Evolutionary conservation across 2,329 filamentous ascomycete genomes (phyloP).

Genomic region (Pseudogymnoascus sp.): DNA sequence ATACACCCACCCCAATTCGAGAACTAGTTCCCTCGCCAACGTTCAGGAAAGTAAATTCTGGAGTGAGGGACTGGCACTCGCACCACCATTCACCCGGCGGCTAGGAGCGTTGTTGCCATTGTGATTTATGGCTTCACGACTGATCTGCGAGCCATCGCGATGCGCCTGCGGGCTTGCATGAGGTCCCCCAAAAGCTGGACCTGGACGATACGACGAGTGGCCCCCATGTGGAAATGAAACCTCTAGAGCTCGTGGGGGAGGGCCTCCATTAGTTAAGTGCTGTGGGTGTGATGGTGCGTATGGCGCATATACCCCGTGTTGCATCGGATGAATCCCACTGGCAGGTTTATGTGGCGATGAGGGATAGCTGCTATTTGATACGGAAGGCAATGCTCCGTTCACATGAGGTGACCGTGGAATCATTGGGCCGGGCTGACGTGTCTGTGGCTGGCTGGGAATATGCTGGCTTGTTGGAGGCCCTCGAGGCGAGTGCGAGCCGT

Average conservation of each 20-base stretch:
- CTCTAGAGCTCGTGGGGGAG: conserved; percentile 36
- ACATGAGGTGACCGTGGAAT: conserved; percentile 36
- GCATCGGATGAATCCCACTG: conserved; percentile 18
- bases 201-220: conserved; percentile 35
- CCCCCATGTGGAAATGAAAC: conserved; percentile 39
- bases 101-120: conserved; percentile 26
- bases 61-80: conserved; percentile 68
- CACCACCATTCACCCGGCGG: conserved; percentile 48
- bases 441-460: conserved; percentile 18
- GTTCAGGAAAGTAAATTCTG: conserved; percentile 61
- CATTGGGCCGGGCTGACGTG: conserved; percentile 18
- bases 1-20: neutral
- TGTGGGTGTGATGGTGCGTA: conserved; percentile 27
- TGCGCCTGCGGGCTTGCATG: conserved; percentile 24
- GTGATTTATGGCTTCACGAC: conserved; percentile 18
- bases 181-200: conserved; percentile 27
- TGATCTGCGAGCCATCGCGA: conserved; percentile 25
- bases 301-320: conserved; percentile 23
- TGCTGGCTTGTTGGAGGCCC: conserved; percentile 19
- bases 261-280: conserved; percentile 29
- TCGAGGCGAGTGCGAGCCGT: conserved; percentile 32
- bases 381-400: conserved; percentile 37
- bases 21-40: neutral
- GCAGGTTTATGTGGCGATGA: conserved; percentile 23
- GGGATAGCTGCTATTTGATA: conserved; percentile 33